Conservation (phyloP, 192 early-diverging fungal genomes). For the Pilobolus umbonatus region DNA sequence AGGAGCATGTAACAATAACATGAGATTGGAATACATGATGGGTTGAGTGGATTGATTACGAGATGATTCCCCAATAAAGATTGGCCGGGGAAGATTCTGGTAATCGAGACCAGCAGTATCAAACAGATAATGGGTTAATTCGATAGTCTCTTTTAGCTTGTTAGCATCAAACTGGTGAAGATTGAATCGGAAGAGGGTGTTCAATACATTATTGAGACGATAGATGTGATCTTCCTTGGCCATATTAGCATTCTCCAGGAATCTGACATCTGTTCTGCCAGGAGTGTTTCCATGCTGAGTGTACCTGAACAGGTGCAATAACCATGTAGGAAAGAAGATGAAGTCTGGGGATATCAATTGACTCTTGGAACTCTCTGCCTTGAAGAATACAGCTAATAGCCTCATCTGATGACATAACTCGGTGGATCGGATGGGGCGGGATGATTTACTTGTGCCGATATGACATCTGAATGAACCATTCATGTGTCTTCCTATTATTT, state of each 20-base stretch:
- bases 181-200: conserved; percentile 31
- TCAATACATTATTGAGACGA: conserved; percentile 30
- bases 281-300: conserved; percentile 22
- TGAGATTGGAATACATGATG: conserved; percentile 9
- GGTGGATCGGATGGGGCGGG: conserved; percentile 20
- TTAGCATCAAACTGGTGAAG: conserved; percentile 18
- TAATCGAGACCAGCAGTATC: conserved; percentile 14
- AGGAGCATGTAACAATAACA: conserved; percentile 19
- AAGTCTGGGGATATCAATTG: conserved; percentile 25
- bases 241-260: conserved; percentile 22
- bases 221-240: conserved; percentile 34
- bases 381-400: conserved; percentile 27
- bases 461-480: conserved; percentile 26
- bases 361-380: conserved; percentile 15
- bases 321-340: conserved; percentile 32
- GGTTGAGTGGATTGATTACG: neutral
- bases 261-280: conserved; percentile 25
- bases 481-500: conserved; percentile 25
- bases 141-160: conserved; percentile 9
- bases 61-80: neutral
- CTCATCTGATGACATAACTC: conserved; percentile 28
- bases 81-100: conserved; percentile 7
- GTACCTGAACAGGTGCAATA: conserved; percentile 29
- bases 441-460: conserved; percentile 26
- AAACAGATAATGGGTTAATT: conserved; percentile 22